Evolutionary conservation across 495 filamentous ascomycete genomes (phyloP).

Genomic region (Monascus purpureus): DNA sequence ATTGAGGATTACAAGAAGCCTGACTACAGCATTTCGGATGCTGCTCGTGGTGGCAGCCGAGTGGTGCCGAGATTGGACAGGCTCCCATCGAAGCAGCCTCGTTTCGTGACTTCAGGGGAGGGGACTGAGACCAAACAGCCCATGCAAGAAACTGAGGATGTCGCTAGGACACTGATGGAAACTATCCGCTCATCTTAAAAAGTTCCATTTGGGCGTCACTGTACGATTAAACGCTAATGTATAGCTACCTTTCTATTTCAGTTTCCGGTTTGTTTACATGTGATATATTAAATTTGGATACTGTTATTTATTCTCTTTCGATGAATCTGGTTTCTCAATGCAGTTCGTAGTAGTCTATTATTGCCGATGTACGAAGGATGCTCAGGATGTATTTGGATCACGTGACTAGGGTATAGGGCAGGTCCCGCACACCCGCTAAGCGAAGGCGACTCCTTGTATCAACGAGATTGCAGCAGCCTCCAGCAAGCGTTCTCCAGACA

Average conservation of each 20-base stretch:
- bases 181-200: conserved; percentile 7
- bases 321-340: too few relatives aligned
- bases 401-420: conserved; percentile 24
- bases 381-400: conserved; percentile 1
- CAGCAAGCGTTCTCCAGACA: too few relatives aligned
- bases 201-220: conserved; percentile 7
- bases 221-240: conserved; percentile 30
- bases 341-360: too few relatives aligned
- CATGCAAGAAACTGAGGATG: conserved; percentile 14
- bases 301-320: conserved; percentile 8
- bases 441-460: conserved; percentile 10
- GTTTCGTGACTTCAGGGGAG: conserved; percentile 3
- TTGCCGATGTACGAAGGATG: neutral
- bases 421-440: conserved; percentile 15
- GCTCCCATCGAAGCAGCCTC: conserved; percentile 6
- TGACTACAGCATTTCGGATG: conserved; percentile 12
- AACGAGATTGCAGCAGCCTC: too few relatives aligned
- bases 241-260: too few relatives aligned
- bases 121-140: conserved; percentile 2
- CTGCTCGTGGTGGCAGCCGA: conserved; percentile 11
- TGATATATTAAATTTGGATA: conserved; percentile 19
- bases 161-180: conserved; percentile 21
- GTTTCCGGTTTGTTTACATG: too few relatives aligned
- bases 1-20: conserved; percentile 23
- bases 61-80: conserved; percentile 22